Evolutionary conservation across 148 eudicot species (phyloP), one percentile per base, ranked within the genome.

Genomic region (Camellia japonica): DNA sequence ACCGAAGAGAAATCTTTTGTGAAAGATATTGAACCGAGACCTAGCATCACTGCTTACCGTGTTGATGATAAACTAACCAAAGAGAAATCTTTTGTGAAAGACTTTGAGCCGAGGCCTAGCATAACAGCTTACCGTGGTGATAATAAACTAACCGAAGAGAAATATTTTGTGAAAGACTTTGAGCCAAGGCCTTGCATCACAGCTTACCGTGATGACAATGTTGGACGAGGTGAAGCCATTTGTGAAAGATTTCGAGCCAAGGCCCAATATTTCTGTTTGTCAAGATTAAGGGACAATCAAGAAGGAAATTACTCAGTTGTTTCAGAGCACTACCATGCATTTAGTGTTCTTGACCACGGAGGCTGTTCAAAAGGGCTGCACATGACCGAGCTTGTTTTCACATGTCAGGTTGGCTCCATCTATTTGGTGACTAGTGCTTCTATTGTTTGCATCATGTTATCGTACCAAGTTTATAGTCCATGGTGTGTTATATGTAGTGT

Each of bases 21-120:
- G 3, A 76, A 80, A 54, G 82, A 86, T 54, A 82, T 89, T 81
- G 82, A 89, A 74, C 83, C 86, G 7, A 77, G 78, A 63, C 83
- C 86, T 18, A 84, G 49, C 66, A 18, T 67, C 15, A 42, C 83
- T 0, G 69, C 71, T 10, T 84, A 82, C 18, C 7, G 38, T 4
- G 61, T 46, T 20, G 67, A 46, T 4, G 18, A 11, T 30, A 43
- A 19, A 5, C 71, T 80, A 2, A 16, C 23, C 46, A 46, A 51
- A 7, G 58, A 61, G 1, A 81, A 72, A 16, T 56, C 71, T 5
- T 73, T 43, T 55, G 71, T 3, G 0, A 23, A 75, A 1, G 80
- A 79, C 44, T 78, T 82, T 61, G 82, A 85, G 49, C 82, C 87
- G 18, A 75, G 80, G 74, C 84, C 87, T 23, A 85, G 47, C 55